Conservation (phyloP, 495 filamentous ascomycete genomes). For the Aspergillus panamensis region DNA sequence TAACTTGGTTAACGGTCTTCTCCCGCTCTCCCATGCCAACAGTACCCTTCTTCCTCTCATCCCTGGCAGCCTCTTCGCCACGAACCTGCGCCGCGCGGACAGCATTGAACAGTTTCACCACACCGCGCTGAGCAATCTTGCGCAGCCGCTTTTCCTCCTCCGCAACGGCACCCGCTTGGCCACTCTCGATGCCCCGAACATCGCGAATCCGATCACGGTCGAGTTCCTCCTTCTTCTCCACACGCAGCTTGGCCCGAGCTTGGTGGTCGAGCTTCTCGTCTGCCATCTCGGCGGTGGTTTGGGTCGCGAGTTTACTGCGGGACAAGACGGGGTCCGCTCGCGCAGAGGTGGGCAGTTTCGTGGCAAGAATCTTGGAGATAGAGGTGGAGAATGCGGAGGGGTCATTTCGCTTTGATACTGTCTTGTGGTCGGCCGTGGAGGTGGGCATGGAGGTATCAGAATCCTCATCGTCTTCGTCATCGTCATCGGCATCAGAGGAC, state of each 20-base stretch:
- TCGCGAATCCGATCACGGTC: slow-evolving; percentile 88
- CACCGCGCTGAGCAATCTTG: slow-evolving; percentile 86
- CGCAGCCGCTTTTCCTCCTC: slow-evolving; percentile 77
- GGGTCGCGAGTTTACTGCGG: slow-evolving; percentile 64
- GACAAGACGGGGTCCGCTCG: slow-evolving; percentile 86
- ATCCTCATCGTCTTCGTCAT: slow-evolving; percentile 28
- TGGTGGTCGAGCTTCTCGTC: slow-evolving; percentile 76
- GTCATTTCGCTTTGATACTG: slow-evolving; percentile 73
- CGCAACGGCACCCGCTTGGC: slow-evolving; percentile 51
- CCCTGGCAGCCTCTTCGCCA: slow-evolving; percentile 68
- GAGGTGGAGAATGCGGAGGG: slow-evolving; percentile 84
- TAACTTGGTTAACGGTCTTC: slow-evolving; percentile 89
- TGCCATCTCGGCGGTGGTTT: slow-evolving; percentile 59
- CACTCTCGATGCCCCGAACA: slow-evolving; percentile 59
- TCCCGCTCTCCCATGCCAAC: slow-evolving; percentile 68
- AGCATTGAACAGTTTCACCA: slow-evolving; percentile 93
- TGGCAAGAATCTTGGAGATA: slow-evolving; percentile 83
- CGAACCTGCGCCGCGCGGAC: slow-evolving; percentile 88
- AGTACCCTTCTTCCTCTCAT: slow-evolving; percentile 65
- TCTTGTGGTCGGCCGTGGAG: slow-evolving; percentile 24
- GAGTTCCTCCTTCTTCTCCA: slow-evolving; percentile 73
- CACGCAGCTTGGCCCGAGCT: slow-evolving; percentile 71
- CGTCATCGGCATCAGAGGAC: slow-evolving; percentile 31
- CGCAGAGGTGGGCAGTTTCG: slow-evolving; percentile 75
- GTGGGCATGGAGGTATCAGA: slow-evolving; percentile 25